These are phyloP conservation scores for Fusarium buxicola DNA, from an alignment of 2,329 filamentous ascomycete species.

Conservation along the genomic window DNA sequence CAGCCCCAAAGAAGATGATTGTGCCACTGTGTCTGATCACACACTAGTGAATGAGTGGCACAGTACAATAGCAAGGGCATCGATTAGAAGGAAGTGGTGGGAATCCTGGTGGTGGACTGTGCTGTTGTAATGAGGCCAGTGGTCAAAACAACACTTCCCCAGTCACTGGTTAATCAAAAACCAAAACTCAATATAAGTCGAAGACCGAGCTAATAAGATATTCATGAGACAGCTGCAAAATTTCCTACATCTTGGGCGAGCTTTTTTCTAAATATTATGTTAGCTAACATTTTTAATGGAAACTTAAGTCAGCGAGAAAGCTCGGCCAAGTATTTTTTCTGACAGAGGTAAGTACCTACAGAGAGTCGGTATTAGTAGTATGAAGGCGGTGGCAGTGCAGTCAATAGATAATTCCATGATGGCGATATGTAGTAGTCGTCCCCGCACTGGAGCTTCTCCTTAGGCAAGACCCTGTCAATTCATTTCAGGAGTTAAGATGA, in stretches of 20 bases:
- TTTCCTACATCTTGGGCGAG: too few species aligned
- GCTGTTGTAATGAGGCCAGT: slow-evolving; percentile 5
- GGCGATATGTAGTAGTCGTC: slow-evolving; percentile 23
- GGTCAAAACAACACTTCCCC: too few species aligned
- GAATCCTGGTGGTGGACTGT: slow-evolving; percentile 19
- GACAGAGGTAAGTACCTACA: too few species aligned
- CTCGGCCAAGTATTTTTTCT: too few species aligned
- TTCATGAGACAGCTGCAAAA: too few species aligned
- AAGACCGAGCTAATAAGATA: too few species aligned
- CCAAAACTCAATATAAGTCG: too few species aligned
- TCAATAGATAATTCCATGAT: slow-evolving; percentile 20
- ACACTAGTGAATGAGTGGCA: slow-evolving; percentile 22
- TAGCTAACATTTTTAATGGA: too few species aligned
- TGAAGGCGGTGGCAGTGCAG: slow-evolving; percentile 40
- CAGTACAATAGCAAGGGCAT: slow-evolving; percentile 12
- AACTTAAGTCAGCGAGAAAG: too few species aligned
- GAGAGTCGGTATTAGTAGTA: not conserved
- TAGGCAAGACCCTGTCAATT: slow-evolving; percentile 27
- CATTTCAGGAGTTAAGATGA: slow-evolving; percentile 30
- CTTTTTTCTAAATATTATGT: too few species aligned
- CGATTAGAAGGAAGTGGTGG: not conserved
- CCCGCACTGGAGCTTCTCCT: slow-evolving; percentile 12
- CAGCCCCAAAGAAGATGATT: slow-evolving; percentile 23
- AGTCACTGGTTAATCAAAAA: too few species aligned
- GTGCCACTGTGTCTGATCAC: slow-evolving; percentile 27